Evolutionary conservation across 345 rosid genomes (phyloP), one percentile per base, ranked within the genome.

Genomic region (Eucalyptus cladocalyx): DNA sequence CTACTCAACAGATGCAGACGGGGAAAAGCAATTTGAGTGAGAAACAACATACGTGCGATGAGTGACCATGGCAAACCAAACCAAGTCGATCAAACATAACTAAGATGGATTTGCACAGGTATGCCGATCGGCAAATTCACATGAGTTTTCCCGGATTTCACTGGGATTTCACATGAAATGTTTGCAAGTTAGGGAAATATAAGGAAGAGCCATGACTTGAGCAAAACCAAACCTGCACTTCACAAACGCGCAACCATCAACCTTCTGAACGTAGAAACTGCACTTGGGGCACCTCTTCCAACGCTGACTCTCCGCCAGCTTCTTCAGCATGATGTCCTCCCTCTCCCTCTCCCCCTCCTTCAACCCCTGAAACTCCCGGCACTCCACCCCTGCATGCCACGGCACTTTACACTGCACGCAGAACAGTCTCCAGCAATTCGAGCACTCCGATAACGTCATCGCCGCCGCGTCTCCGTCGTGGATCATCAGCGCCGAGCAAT

Each of bases 281-380:
- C 96, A 95, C 1, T 15, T 90, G 1, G 94, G 95, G 86, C 95
- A 94, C 89, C 93, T 90, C 89, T 56, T 89, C 95, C 95, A 94
- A 18, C 88, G 50, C 90, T 92, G 43, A 26, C 43, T 24, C 47
- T 76, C 30, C 47, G 85, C 85, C 85, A 76, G 85, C 85, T 76
- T 40, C 85, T 19, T 76, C 85, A 76, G 43, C 85, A 76, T 76
- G 42, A 76, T 76, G 85, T 89, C 53, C 47, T 76, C 85, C 47
- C 60, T 88, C 86, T 89, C 94, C 76, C 94, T 89, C 88, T 94
- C 95, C 58, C 90, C 89, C 91, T 90, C 85, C 23, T 92, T 89
- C 93, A 93, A 87, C 87, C 42, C 89, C 91, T 90, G 93, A 90
- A 92, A 93, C 89, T 89, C 89, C 9, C 30, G 50, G 45, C 97